Evolutionary conservation across 148 eudicot species (phyloP), one percentile per base, ranked within the genome.

Genomic region (Rheum nobile): DNA sequence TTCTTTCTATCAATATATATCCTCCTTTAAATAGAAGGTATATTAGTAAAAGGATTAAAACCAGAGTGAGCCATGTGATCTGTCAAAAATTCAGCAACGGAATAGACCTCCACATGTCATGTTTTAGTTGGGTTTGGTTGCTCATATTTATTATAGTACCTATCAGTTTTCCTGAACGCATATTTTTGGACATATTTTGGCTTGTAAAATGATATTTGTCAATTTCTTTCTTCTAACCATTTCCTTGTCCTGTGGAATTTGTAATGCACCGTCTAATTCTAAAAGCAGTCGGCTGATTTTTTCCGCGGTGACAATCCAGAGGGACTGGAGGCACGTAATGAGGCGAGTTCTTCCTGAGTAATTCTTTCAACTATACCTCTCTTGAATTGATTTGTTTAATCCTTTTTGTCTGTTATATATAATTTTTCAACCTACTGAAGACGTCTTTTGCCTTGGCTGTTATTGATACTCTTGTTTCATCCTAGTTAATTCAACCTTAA

Each of bases 261-360:
- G n/a, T 65, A 65, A 65, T 65, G 39, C 70, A 65, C 17, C 67
- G 8, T 72, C 71, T 69, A 73, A 55, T 67, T 71, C 50, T 71
- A 37, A 38, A 61, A 83, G 86, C 88, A 91, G 99, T 61, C 84
- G 75, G 97, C 99, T 75, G 99, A 95, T 71, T 95, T 95, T 79
- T 95, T 95, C 82, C 85, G 99, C 80, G 97, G 84, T 47, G 99
- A 95, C 82, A 95, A 95, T 79, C 85, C 99, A 74, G 97, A 95
- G 86, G 99, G 99, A 77, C 73, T 91, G 72, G 99, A 95, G 85
- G 97, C 99, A 73, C 93, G 98, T 3, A 92, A 95, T 81, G 99
- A 95, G 99, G 99, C 91, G 82, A 82, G 57, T 52, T 74, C 17
- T 65, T 32, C 16, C 35, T 61, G 17, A 55, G 17, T 28, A 61